Base-by-base conservation (phyloP, 352 stramenopile genomes). In the Chrysophaeum taylorii region DNA sequence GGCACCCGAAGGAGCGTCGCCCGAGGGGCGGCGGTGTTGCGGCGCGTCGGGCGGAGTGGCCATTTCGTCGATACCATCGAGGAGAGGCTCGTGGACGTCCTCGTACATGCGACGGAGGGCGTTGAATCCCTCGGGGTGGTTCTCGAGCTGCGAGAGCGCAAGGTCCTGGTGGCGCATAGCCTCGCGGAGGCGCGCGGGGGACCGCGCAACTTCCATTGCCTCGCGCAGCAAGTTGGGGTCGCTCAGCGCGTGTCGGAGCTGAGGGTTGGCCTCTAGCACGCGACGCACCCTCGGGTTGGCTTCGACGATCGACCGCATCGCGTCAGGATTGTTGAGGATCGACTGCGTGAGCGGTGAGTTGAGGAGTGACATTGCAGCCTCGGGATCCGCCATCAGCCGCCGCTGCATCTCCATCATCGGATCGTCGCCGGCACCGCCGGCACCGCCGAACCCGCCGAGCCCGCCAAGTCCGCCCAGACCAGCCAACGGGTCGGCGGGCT, bases 121-220 rank as follows among this genome's bases (percentile, higher is more conserved):
- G 75, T 94, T 96, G 76, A 98, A 98, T 38, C 94, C 94, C 48
- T 96, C 94, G 0, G 93, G 93, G 60, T 97, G 91, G 73, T 93
- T 97, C 79, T 98, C 92, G 69, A 98, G 92, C 77, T 98, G 94
- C 52, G 85, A 87, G 81, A 98, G 85, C 23, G 94, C 94, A 54
- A 95, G 92, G 81, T 98, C 94, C 76, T 98, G 93, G 79, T 84
- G 94, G 4, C 93, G 85, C 92, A 98, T 97, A 80, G 95, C 94
- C 74, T 98, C 90, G 48, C 92, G 89, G 88, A 97, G 96, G 23
- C 88, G 88, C 5, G 83, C 85, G 18, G 94, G 94, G 78, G 98
- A 97, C 53, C 92, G 87, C 88, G 97, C 97, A 71, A 95, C 95
- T 76, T 98, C 89, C 84, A 98, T 96, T 70, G 86, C 92, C 70